Evolutionary conservation across 768 basidiomycete genomes (phyloP).

Genomic region (Chalciporus piperatus): DNA sequence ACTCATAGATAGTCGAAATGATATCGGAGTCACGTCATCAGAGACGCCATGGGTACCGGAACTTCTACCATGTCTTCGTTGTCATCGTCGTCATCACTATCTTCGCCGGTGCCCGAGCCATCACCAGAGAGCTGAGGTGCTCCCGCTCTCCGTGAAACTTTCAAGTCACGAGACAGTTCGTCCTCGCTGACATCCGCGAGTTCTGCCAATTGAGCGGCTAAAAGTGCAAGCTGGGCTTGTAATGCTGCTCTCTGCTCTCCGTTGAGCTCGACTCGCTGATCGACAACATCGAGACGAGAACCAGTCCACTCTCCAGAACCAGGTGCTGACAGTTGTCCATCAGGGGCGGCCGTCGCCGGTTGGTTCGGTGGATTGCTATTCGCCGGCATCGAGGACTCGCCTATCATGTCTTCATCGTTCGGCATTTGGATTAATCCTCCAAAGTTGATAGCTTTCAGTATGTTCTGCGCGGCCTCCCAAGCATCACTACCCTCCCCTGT

Average conservation of each 20-base stretch:
- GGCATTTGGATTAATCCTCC: slow-evolving; percentile 47
- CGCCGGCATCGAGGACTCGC: slow-evolving; percentile 8
- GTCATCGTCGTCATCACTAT: slow-evolving; percentile 11
- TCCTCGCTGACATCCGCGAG: slow-evolving; percentile 46
- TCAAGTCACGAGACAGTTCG: slow-evolving; percentile 27
- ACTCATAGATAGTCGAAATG: not conserved
- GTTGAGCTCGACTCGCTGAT: slow-evolving; percentile 27
- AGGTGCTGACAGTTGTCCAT: slow-evolving; percentile 4
- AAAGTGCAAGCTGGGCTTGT: slow-evolving; percentile 68
- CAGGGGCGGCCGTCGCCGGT: not conserved
- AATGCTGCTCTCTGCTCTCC: slow-evolving; percentile 59
- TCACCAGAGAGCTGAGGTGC: not conserved
- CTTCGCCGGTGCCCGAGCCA: slow-evolving; percentile 5
- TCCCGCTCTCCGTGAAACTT: slow-evolving; percentile 8
- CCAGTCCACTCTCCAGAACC: slow-evolving; percentile 7
- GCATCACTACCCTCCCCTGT: slow-evolving; percentile 52
- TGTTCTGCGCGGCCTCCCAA: slow-evolving; percentile 76
- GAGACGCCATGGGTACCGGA: slow-evolving; percentile 18
- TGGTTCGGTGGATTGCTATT: not conserved
- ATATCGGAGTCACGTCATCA: slow-evolving; percentile 9
- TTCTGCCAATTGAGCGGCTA: slow-evolving; percentile 72
- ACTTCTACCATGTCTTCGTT: slow-evolving; percentile 31
- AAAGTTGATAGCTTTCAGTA: slow-evolving; percentile 75
- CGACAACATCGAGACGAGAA: slow-evolving; percentile 1
- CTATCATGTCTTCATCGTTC: slow-evolving; percentile 22